phyloP scores from a whole-genome alignment of 2,329 filamentous ascomycete species.

The Ascochyta rabiei region DNA sequence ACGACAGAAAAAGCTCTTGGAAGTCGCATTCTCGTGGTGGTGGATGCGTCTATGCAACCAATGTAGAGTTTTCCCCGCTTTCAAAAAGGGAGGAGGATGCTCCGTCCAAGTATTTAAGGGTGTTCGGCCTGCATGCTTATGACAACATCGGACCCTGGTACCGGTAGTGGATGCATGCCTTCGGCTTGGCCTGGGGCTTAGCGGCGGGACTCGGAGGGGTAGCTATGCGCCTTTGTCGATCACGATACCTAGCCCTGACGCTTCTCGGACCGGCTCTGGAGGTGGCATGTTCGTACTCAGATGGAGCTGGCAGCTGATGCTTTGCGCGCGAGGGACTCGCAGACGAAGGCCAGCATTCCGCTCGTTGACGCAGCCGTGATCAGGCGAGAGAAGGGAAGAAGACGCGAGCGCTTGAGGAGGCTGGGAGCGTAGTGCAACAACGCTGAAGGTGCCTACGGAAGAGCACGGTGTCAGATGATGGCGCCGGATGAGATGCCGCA shows the following conservation, averaged over 20 bases:
- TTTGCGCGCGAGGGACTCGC: not conserved
- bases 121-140: constrained; percentile 12
- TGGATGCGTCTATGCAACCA: not conserved
- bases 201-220: constrained; percentile 29
- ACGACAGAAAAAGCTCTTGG: not conserved
- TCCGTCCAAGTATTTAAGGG: constrained; percentile 29
- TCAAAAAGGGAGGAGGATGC: not conserved
- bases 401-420: not conserved
- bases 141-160: constrained; percentile 23
- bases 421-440: constrained; percentile 23
- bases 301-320: constrained; percentile 20
- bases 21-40: not conserved
- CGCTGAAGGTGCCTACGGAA: constrained; percentile 19
- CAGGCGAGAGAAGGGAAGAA: constrained; percentile 1
- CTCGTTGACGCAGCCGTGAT: not conserved
- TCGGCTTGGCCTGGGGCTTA: constrained; percentile 28
- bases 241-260: constrained; percentile 19
- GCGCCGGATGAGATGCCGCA: constrained; percentile 3
- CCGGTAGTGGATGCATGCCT: constrained; percentile 28
- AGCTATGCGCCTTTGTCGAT: constrained; percentile 36
- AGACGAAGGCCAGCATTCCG: constrained; percentile 1
- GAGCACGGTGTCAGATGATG: constrained; percentile 27
- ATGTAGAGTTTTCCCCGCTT: not conserved
- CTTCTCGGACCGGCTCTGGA: constrained; percentile 1
- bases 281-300: constrained; percentile 8